Evolutionary conservation across 2,329 filamentous ascomycete genomes (phyloP).

Genomic region (Monosporascus sp.): DNA sequence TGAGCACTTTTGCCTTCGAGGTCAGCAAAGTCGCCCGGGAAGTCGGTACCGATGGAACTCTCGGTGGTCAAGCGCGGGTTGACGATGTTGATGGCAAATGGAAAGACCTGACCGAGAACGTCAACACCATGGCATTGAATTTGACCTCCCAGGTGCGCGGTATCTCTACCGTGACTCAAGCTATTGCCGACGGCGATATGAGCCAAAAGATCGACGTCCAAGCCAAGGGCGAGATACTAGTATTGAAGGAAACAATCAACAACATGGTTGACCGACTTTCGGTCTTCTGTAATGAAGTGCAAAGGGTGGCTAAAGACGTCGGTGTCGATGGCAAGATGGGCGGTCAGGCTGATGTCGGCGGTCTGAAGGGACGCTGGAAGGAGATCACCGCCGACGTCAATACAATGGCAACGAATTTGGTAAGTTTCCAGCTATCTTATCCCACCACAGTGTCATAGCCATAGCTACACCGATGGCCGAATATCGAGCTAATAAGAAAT

Average conservation of each 20-base stretch:
- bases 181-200: constrained; percentile 93
- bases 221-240: constrained; percentile 88
- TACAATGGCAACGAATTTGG: constrained; percentile 72
- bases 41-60: constrained; percentile 90
- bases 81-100: constrained; percentile 96
- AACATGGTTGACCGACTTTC: constrained; percentile 97
- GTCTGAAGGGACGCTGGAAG: constrained; percentile 92
- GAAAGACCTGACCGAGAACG: constrained; percentile 92
- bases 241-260: constrained; percentile 94
- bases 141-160: constrained; percentile 73
- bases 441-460: not conserved
- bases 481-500: constrained; percentile 13
- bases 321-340: constrained; percentile 98
- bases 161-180: constrained; percentile 90
- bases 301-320: constrained; percentile 92
- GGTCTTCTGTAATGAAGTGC: constrained; percentile 93
- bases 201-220: constrained; percentile 94
- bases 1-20: constrained; percentile 93
- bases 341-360: constrained; percentile 89
- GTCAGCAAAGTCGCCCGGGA: constrained; percentile 93
- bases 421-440: constrained; percentile 24
- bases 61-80: constrained; percentile 89
- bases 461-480: too few relatives aligned
- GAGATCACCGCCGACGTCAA: constrained; percentile 97
- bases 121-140: constrained; percentile 71